Base-by-base conservation (phyloP, 2,329 filamentous ascomycete species). In the Cucurbitaria berberidis region DNA sequence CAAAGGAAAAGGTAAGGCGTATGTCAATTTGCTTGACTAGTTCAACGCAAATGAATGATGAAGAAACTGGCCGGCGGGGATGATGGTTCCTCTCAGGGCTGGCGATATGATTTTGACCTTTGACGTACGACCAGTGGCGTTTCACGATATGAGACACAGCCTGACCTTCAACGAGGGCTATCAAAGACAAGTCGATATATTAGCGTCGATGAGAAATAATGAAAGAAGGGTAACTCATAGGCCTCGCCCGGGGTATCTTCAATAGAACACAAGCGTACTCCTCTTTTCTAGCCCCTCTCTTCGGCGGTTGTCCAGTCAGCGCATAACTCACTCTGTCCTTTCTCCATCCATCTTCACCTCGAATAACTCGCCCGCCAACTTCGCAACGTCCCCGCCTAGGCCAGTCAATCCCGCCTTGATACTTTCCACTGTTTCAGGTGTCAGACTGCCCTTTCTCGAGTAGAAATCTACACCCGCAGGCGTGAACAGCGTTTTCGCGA, bases 381-480 rank as follows among this genome's bases (percentile, higher is more conserved):
- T 80, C 62, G 78, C 80, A 10, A 87, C 80, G 36, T 81, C 75
- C 19, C 73, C 71, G 42, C 81, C 78, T 56, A 89, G 59, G 9
- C 70, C 75, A 45, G 75, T 77, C 60, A 90, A 69, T 29, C 79
- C 84, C 38, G 74, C 73, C 69, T 83, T 80, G 55, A 93, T 84
- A 22, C 70, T 78, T 44, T 74, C 76, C 34, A 86, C 80, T 47
- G 86, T 84, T 68, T 78, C 81, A 51, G 82, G 76, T 48, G 80
- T 82, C 58, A 91, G 59, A 57, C 81, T 82, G 45, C 76, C 81
- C 15, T 82, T 79, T 62, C 89, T 81, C 40, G 85, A 86, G 73
- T 93, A 95, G 9, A 96, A 75, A 75, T 96, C 91, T 26, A 96
- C 67, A 0, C 91, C 91, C 51, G 91, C 89, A 58, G 89, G 88